Evolutionary conservation across 2,329 filamentous ascomycete species (phyloP), one percentile per base, ranked within the genome.

Genomic region (Fusarium sp.): DNA sequence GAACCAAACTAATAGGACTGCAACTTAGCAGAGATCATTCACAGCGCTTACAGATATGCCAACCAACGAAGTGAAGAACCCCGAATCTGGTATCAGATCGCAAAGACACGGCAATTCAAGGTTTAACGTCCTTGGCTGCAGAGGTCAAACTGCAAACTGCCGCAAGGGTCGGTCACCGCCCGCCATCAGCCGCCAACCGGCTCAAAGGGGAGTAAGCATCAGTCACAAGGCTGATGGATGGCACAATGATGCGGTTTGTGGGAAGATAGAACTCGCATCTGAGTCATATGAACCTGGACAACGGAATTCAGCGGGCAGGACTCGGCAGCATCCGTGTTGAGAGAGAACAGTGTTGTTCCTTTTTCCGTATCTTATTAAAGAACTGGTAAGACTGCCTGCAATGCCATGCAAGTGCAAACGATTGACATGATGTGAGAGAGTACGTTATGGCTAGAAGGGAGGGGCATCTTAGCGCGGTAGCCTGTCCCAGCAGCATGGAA

Each of bases 401-500:
- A n/a, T 25, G 18, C 24, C n/a, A 38, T 22, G 18, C 32, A 20
- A 15, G 47, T 27, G 22, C 43, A 18, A 44, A 27, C 20, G 18
- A 25, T 12, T 52, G 32, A 20, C 32, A 41, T 27, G 49, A 38
- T 13, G 27, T 52, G 25, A 20, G 34, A 38, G 34, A 38, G 16
- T 38, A 38, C 34, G 18, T 18, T n/a, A 48, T 38, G 32, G 30
- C 10, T 18, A 27, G 29, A 16, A 40, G 53, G 51, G 34, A 47
- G 32, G 32, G 34, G 57, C 24, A 59, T 54, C 54, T 65, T 58
- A 58, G 57, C 49, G 66, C 41, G 44, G 48, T 44, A 55, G 53
- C 63, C 55, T 49, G 69, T 72, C 71, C 72, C 72, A 71, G 69
- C 58, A 54, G 67, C 49, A 58, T 70, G 71, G 71, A 58, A 69